These are phyloP conservation scores for Microthyrium microscopicum DNA, from an alignment of 2,329 filamentous ascomycete species.

Conservation along the genomic window DNA sequence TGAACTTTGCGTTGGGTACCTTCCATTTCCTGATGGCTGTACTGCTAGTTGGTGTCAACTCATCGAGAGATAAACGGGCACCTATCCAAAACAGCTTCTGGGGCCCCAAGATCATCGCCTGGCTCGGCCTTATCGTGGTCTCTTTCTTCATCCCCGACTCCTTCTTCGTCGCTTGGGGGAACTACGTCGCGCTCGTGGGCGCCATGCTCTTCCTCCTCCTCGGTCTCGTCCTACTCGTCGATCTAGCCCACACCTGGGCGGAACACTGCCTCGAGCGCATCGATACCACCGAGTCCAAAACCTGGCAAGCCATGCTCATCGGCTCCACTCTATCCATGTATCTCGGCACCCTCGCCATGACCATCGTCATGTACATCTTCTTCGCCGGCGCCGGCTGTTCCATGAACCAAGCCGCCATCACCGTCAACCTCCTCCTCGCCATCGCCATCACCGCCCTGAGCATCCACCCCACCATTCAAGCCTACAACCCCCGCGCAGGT, in stretches of 20 bases:
- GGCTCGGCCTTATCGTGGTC: conserved; percentile 71
- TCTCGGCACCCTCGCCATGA: conserved; percentile 77
- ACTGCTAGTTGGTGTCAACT: conserved; percentile 71
- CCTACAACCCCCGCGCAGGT: conserved; percentile 81
- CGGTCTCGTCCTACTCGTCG: conserved; percentile 80
- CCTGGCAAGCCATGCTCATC: conserved; percentile 78
- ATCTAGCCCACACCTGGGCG: conserved; percentile 91
- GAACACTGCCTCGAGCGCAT: conserved; percentile 92
- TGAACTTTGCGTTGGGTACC: conserved; percentile 91
- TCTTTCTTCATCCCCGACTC: conserved; percentile 91
- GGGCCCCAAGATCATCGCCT: conserved; percentile 87
- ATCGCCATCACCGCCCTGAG: conserved; percentile 68
- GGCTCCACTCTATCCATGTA: conserved; percentile 93
- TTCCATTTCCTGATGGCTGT: conserved; percentile 81
- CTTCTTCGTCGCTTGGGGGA: conserved; percentile 93
- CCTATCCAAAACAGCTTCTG: conserved; percentile 95
- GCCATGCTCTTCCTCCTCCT: conserved; percentile 90
- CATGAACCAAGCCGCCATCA: conserved; percentile 95
- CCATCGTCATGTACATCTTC: conserved; percentile 91
- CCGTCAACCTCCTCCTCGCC: conserved; percentile 76
- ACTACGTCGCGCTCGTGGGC: conserved; percentile 75
- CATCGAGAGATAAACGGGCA: conserved; percentile 74
- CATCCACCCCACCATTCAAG: conserved; percentile 78
- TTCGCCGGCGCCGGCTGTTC: conserved; percentile 68
- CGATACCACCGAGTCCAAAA: conserved; percentile 65